A percentile compares a stretch with the other conserved stretches of the same genome.
Conservation (phyloP, 345 rosid genomes). For the Salix udensis region DNA sequence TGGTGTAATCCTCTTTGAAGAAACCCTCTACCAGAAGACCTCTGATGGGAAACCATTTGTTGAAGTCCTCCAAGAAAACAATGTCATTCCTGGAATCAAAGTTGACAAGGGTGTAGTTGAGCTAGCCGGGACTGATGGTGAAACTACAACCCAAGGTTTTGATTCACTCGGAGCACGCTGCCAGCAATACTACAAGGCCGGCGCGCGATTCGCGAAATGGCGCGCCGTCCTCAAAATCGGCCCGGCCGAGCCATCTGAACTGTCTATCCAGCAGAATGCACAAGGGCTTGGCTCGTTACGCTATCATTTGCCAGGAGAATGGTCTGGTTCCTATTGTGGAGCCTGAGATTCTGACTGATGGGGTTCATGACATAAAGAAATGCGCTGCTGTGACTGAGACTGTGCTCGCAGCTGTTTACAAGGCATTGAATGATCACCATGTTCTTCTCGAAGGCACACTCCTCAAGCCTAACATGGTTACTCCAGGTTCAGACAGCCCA, state of each 20-base stretch:
- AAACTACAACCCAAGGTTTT: conserved; percentile 96
- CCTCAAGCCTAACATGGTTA: conserved; percentile 95
- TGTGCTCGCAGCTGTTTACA: conserved; percentile 82
- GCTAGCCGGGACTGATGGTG: conserved; percentile 74
- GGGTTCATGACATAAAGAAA: conserved; percentile 65
- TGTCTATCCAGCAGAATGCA: conserved; percentile 82
- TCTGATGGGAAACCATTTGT: conserved; percentile 75
- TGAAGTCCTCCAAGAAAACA: conserved; percentile 71
- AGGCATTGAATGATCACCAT: conserved; percentile 87
- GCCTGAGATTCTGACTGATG: conserved; percentile 86
- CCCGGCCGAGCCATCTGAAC: conserved; percentile 68
- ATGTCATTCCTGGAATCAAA: conserved; percentile 83
- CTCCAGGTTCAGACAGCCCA: conserved; percentile 83
- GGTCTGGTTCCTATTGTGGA: conserved; percentile 90
- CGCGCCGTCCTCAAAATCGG: conserved; percentile 93
- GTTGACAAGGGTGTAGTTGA: conserved; percentile 93
- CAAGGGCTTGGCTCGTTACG: conserved; percentile 95
- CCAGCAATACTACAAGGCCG: conserved; percentile 86
- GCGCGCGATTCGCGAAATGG: conserved; percentile 95
- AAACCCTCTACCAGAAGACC: conserved; percentile 87
- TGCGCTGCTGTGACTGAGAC: conserved; percentile 85
- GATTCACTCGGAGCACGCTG: conserved; percentile 79
- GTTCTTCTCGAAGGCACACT: conserved; percentile 94
- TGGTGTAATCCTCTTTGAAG: conserved; percentile 91
- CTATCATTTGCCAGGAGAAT: conserved; percentile 90